Base-by-base conservation (phyloP, 345 rosid genomes). In the Citrus hindsii region DNA sequence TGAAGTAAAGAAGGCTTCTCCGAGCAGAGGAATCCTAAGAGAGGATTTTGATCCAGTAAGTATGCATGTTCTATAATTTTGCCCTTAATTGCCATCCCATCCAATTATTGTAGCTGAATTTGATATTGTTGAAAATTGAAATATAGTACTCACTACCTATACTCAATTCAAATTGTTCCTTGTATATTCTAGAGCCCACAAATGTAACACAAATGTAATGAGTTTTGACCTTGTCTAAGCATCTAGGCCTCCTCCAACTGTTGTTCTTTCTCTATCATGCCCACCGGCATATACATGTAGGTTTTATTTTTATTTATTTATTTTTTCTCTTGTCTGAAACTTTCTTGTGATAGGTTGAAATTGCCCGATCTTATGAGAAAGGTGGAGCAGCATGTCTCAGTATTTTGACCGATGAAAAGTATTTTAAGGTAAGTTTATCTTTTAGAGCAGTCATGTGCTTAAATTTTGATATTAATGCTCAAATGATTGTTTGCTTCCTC, bases 341-440 rank as follows among this genome's bases (percentile, higher is more conserved):
- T 22, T 80, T 79, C 21, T 67, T 2, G 37, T 84, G 38, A 46
- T 82, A 94, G 99, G 97, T 91, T 80, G 95, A 88, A 85, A 85
- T 96, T 18, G 97, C 99, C 18, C 82, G 58, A 82, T 84, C 98
- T 73, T 96, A 96, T 79, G 98, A 92, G 85, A 91, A 88, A 68
- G 98, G 98, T 73, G 98, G 98, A 71, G 98, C 98, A 18, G 98
- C 98, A 28, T 96, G 99, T 81, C 92, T 96, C 60, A 94, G 98
- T 76, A 93, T 96, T 80, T 89, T 96, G 88, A 94, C 98, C 0
- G 99, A 94, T 80, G 88, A 88, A 74, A 96, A 96, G 80, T 92
- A 76, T 80, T 96, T 96, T 80, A 83, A 92, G 93, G 99, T 91
- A 83, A 62, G 21, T 56, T 53, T 5, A n/a, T 55, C 2, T 64